phyloP scores from a whole-genome alignment of 441 rosid genomes.

The Euphorbia celastroides region DNA sequence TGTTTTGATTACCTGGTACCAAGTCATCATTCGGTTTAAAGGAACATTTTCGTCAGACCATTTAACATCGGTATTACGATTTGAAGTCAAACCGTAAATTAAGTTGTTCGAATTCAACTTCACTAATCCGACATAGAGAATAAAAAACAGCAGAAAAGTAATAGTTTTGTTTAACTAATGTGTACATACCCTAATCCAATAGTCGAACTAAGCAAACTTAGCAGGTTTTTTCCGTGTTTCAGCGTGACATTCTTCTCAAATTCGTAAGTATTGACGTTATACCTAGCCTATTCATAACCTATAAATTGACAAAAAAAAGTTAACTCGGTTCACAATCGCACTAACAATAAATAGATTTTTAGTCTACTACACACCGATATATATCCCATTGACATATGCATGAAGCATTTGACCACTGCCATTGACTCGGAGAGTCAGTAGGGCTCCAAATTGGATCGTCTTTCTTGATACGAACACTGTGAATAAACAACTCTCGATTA shows the following conservation, averaged over 20 bases:
- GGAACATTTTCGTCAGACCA: conserved; percentile 31
- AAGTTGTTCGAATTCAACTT: conserved; percentile 25
- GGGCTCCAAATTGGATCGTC: conserved; percentile 14
- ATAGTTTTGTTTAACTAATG: background rate
- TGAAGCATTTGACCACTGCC: conserved; percentile 57
- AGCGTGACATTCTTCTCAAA: conserved; percentile 36
- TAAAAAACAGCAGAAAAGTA: background rate
- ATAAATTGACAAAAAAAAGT: too few species aligned
- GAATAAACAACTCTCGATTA: background rate
- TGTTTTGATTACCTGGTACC: conserved; percentile 39
- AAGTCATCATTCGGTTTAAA: conserved; percentile 26
- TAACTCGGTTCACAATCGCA: too few species aligned
- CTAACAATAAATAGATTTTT: too few species aligned
- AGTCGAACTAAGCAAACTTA: conserved; percentile 54
- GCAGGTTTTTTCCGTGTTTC: conserved; percentile 36
- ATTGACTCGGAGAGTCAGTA: conserved; percentile 35
- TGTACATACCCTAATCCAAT: conserved; percentile 43
- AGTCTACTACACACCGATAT: conserved; percentile 54
- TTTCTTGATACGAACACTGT: conserved; percentile 12
- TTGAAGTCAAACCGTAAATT: conserved; percentile 3
- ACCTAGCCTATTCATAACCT: conserved; percentile 43
- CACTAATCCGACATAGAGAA: conserved; percentile 27
- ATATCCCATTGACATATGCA: conserved; percentile 48
- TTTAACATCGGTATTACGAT: background rate
- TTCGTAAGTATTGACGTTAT: conserved; percentile 20